Conservation (phyloP, 768 basidiomycete species). For the Hemileccinum impolitum region DNA sequence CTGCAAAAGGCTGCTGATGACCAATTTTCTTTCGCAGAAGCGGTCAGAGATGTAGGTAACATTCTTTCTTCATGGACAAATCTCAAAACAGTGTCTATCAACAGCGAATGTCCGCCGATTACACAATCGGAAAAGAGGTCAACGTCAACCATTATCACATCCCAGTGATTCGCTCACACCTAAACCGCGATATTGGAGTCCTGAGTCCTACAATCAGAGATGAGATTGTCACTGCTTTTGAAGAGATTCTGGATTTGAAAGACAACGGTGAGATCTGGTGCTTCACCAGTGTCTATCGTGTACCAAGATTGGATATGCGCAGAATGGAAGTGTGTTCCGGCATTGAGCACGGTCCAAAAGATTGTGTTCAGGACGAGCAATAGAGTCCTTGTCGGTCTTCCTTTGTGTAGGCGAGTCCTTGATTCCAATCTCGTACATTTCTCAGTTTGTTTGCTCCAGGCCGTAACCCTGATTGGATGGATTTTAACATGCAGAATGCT, state of each 20-base stretch:
- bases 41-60: constrained; percentile 32
- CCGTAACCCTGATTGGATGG: constrained; percentile 36
- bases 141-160: constrained; percentile 29
- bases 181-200: constrained; percentile 37
- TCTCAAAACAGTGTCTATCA: too few species aligned
- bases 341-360: constrained; percentile 23
- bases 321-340: constrained; percentile 39
- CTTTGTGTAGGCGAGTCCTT: not conserved
- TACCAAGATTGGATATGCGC: not conserved
- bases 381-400: constrained; percentile 10
- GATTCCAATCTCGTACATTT: not conserved
- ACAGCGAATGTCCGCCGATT: constrained; percentile 38
- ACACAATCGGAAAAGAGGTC: constrained; percentile 36
- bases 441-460: constrained; percentile 25
- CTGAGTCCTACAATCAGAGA: constrained; percentile 41
- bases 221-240: constrained; percentile 42
- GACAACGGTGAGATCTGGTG: constrained; percentile 10
- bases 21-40: constrained; percentile 33
- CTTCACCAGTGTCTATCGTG: too few species aligned
- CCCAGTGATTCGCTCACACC: constrained; percentile 23
- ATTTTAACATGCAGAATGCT: constrained; percentile 31
- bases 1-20: constrained; percentile 38
- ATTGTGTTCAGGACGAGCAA: constrained; percentile 42
- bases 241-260: constrained; percentile 32
- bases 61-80: not conserved